A percentile compares a stretch with the other conserved stretches of the same genome.
phyloP scores from a whole-genome alignment of 139 green algal species.

The Coelastrella sp. region DNA sequence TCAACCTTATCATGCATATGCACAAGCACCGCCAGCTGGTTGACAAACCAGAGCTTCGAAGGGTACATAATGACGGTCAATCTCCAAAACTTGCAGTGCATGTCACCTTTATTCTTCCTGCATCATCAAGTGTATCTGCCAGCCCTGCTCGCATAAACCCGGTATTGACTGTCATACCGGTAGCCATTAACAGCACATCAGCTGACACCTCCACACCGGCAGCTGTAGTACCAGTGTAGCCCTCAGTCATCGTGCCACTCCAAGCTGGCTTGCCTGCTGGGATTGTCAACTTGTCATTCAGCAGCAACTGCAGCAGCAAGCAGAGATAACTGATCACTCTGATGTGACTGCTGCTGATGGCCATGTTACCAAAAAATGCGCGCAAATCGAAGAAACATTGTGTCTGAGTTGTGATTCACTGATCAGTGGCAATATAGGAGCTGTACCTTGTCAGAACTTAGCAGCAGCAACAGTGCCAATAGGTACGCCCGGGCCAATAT shows the following conservation, averaged over 20 bases:
- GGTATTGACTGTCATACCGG: constrained; percentile 25
- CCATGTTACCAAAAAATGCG: too few species aligned
- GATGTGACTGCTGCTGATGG: too few species aligned
- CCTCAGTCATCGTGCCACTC: neutral
- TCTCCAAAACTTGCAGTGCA: neutral
- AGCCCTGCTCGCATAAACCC: neutral
- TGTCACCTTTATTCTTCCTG: constrained; percentile 12
- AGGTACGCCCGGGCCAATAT: too few species aligned
- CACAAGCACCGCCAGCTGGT: too few species aligned
- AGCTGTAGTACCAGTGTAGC: constrained; percentile 7
- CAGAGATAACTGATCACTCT: neutral
- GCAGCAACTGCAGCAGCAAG: constrained; percentile 3
- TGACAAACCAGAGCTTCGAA: neutral
- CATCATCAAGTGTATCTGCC: neutral
- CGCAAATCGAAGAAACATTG: too few species aligned
- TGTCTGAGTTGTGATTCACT: too few species aligned
- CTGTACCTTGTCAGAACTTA: too few species aligned
- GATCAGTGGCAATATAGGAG: too few species aligned
- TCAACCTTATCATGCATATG: too few species aligned
- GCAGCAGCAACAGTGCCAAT: too few species aligned
- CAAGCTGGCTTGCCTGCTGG: too few species aligned
- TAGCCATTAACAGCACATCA: constrained; percentile 37
- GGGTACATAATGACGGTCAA: neutral
- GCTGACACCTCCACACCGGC: neutral
- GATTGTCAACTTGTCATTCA: constrained; percentile 29